Base-by-base conservation (phyloP, 441 rosid genomes). In the Manihot esculenta region DNA sequence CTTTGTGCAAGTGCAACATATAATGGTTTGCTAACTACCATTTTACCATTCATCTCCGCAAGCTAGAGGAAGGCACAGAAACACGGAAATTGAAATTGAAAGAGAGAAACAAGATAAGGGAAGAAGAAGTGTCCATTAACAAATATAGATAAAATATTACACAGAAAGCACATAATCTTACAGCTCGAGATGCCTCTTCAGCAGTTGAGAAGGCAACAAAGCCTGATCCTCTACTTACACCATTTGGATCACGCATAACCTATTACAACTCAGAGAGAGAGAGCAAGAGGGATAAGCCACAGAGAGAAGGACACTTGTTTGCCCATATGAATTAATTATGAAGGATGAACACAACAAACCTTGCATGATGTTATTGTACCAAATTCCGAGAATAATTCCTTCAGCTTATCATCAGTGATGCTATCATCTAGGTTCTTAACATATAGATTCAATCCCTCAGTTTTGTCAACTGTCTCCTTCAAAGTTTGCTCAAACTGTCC, bases 191-290 rank as follows among this genome's bases (percentile, higher is more conserved):
- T 58, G 97, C 94, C 78, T 91, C 94, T 57, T 91, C 94, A 18
- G 94, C 83, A 70, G 80, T 85, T 9, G 91, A 81, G 70, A 89
- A 91, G n/a, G 97, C 89, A 64, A 91, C 93, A 82, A 91, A 91
- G 35, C 91, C 94, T 0, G 97, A 91, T 45, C 94, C 94, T 69
- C 83, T 84, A 75, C 93, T 91, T 42, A 84, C 68, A 48, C 97
- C 97, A 79, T 64, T 86, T 53, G 89, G 87, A 74, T 91, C 93
- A 47, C 90, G 80, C 93, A 91, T 91, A 59, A 89, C 94, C 97
- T 91, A 74, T 53, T 73, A 56, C 14, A 56, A 24, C 17, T 14
- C 38, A 26, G n/a, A 14, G 18, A 26, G 7, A 26, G 3, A 12
- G 48, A 3, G 4, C 41, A 35, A 35, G 41, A 55, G 35, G 24